These are phyloP conservation scores for Hypoxylon subgilvum DNA, from an alignment of 495 filamentous ascomycete species.

Conservation along the genomic window DNA sequence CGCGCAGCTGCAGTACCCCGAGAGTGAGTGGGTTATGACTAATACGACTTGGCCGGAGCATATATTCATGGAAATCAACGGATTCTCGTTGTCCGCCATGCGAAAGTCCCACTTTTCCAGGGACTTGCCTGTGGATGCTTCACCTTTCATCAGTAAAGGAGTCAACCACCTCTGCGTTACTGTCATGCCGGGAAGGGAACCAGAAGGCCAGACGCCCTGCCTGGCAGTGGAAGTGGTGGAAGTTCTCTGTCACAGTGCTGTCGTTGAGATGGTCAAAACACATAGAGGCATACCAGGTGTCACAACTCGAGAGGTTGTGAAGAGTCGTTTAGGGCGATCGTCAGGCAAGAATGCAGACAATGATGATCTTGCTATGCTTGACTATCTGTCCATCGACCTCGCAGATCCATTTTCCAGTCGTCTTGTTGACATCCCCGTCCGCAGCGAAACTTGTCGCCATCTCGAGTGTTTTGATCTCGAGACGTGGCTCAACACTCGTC, in stretches of 20 bases:
- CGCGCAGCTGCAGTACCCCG: constrained; percentile 23
- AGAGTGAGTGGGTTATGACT: constrained; percentile 63
- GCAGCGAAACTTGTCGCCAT: constrained; percentile 66
- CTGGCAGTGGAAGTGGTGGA: constrained; percentile 69
- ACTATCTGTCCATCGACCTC: constrained; percentile 71
- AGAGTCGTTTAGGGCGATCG: constrained; percentile 48
- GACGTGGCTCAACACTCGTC: constrained; percentile 72
- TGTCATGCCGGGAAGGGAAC: constrained; percentile 48
- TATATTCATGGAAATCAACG: constrained; percentile 74
- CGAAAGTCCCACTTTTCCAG: constrained; percentile 73
- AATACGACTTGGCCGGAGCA: constrained; percentile 75
- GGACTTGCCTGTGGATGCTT: constrained; percentile 77
- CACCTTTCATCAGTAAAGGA: constrained; percentile 57
- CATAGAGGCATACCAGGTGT: constrained; percentile 43
- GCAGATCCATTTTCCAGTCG: constrained; percentile 74
- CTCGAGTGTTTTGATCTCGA: constrained; percentile 88
- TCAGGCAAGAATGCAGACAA: constrained; percentile 47
- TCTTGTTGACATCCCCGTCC: constrained; percentile 74
- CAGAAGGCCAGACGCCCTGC: constrained; percentile 46
- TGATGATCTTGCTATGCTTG: constrained; percentile 71
- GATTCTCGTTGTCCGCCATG: constrained; percentile 59
- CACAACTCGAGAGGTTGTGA: constrained; percentile 56
- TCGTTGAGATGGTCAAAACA: constrained; percentile 51
- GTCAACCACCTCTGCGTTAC: constrained; percentile 64
- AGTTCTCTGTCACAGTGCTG: constrained; percentile 55